Conservation (phyloP, 1,284 basidiomycete genomes). For the Ustilago shanxiensis region DNA sequence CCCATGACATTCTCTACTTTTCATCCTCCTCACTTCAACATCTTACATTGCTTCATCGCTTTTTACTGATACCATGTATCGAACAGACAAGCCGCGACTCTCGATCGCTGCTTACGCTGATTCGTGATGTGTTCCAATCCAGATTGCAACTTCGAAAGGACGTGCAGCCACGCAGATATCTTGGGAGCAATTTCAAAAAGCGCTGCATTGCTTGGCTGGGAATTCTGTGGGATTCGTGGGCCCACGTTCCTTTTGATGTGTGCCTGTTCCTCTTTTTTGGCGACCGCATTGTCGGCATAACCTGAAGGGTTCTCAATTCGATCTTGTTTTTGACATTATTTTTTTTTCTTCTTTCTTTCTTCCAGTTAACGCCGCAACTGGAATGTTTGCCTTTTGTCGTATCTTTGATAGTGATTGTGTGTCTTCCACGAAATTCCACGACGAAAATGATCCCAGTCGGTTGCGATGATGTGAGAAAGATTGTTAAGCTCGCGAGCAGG, state of each 20-base stretch:
- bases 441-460: too few species aligned
- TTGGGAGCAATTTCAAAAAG: slow-evolving; percentile 3
- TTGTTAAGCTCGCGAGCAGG: too few species aligned
- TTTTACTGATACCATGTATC: too few species aligned
- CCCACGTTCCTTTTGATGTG: slow-evolving; percentile 6
- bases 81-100: too few species aligned
- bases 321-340: neutral
- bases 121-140: too few species aligned
- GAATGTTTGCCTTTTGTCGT: neutral
- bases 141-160: neutral
- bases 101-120: too few species aligned
- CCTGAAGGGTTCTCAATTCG: slow-evolving; percentile 29
- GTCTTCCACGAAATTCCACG: too few species aligned
- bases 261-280: too few species aligned
- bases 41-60: too few species aligned
- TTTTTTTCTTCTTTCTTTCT: too few species aligned
- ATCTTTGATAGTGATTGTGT: neutral
- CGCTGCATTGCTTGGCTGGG: neutral
- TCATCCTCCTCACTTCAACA: neutral
- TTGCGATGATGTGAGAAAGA: too few species aligned
- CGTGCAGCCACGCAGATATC: neutral
- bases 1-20: neutral
- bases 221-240: neutral
- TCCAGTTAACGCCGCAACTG: slow-evolving; percentile 6
- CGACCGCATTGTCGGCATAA: slow-evolving; percentile 12